Evolutionary conservation across 1,284 basidiomycete species (phyloP).

Genomic region (Ceratobasidium theobromae): DNA sequence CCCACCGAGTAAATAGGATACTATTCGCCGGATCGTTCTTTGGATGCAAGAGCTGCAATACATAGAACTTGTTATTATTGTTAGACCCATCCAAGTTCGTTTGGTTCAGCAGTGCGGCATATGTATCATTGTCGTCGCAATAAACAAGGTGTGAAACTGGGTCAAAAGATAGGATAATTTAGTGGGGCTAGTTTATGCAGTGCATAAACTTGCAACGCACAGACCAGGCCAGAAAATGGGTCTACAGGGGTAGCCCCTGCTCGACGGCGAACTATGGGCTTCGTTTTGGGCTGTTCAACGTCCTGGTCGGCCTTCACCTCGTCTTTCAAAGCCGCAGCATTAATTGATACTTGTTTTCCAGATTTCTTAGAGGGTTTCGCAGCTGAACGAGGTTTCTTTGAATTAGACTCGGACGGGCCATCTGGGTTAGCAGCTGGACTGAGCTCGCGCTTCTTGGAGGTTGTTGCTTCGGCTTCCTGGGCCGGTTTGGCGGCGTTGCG

Average conservation of each 20-base stretch:
- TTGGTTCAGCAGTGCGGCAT: conserved; percentile 71
- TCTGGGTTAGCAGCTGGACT: not conserved
- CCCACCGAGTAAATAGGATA: conserved; percentile 60
- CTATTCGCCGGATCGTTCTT: conserved; percentile 47
- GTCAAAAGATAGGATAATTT: not conserved
- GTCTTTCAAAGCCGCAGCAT: conserved; percentile 4
- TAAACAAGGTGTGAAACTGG: conserved; percentile 61
- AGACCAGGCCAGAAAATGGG: conserved; percentile 50
- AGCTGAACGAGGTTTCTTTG: conserved; percentile 32
- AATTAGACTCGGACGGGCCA: not conserved
- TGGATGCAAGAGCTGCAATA: conserved; percentile 61
- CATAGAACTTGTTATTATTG: conserved; percentile 50
- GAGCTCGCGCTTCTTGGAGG: conserved; percentile 12
- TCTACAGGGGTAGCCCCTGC: conserved; percentile 65
- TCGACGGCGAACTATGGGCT: conserved; percentile 53
- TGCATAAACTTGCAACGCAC: conserved; percentile 46
- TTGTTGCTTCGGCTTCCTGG: conserved; percentile 7
- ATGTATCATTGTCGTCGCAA: conserved; percentile 49
- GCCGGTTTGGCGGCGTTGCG: conserved; percentile 5
- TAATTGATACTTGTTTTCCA: conserved; percentile 37
- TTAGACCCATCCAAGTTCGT: conserved; percentile 52
- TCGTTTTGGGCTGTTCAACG: conserved; percentile 41
- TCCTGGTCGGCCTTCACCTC: conserved; percentile 26
- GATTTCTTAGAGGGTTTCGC: conserved; percentile 37
- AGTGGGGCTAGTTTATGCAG: not conserved